Evolutionary conservation across 805 yeast species (phyloP).

Genomic region (Komagataella kurtzmanii): DNA sequence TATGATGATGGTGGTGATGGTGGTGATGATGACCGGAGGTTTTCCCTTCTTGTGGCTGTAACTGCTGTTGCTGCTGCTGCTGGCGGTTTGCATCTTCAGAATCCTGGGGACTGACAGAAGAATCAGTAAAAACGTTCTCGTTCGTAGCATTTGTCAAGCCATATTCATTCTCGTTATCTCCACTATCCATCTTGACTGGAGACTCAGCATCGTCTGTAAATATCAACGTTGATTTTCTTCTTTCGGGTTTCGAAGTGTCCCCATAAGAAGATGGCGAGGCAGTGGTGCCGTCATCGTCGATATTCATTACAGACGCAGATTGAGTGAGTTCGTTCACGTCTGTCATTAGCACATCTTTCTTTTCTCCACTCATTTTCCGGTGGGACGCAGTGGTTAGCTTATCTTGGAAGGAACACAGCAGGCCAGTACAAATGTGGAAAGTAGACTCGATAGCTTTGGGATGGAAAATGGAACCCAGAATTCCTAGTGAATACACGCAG

Average conservation of each 20-base stretch:
- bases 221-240: slow-evolving; percentile 61
- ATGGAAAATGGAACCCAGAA: not conserved
- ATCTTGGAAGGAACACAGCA: not conserved
- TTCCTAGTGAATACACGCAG: not conserved
- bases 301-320: slow-evolving; percentile 5
- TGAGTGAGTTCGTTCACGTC: slow-evolving; percentile 10
- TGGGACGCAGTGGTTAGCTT: not conserved
- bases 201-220: slow-evolving; percentile 55
- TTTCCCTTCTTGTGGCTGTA: slow-evolving; percentile 3
- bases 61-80: slow-evolving; percentile 5
- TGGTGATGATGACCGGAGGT: not conserved
- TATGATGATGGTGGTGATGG: slow-evolving; percentile 4
- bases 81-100: slow-evolving; percentile 5
- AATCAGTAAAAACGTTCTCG: slow-evolving; percentile 11
- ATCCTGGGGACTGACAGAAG: slow-evolving; percentile 4
- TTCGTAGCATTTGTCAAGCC: slow-evolving; percentile 11
- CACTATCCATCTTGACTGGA: slow-evolving; percentile 22
- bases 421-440: not conserved
- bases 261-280: slow-evolving; percentile 3
- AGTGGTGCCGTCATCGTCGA: slow-evolving; percentile 3
- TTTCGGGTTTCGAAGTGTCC: slow-evolving; percentile 13
- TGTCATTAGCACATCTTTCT: slow-evolving; percentile 22
- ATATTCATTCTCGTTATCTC: slow-evolving; percentile 14
- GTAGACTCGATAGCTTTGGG: not conserved
- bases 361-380: not conserved